Conservation (phyloP, 441 rosid genomes). For the Macaranga tanarius region DNA sequence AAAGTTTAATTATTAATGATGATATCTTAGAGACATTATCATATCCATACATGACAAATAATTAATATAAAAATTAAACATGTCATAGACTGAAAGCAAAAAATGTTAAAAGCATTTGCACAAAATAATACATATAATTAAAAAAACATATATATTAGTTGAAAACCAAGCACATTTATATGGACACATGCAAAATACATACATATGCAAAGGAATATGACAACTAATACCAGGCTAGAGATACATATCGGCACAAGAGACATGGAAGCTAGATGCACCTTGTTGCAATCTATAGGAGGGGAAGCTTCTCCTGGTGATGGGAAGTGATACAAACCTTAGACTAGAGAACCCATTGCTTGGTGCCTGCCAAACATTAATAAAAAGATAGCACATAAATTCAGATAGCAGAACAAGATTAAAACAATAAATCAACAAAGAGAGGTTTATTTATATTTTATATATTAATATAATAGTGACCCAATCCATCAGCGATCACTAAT, state of each 20-base stretch:
- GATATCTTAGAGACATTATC: too few relatives aligned
- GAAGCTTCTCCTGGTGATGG: conserved; percentile 31
- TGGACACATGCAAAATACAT: neutral
- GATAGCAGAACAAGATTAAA: neutral
- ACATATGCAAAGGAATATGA: neutral
- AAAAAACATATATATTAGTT: too few relatives aligned
- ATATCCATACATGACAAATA: too few relatives aligned
- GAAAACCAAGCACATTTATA: too few relatives aligned
- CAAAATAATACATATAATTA: too few relatives aligned
- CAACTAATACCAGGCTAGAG: neutral
- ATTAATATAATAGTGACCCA: too few relatives aligned
- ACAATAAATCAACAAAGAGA: neutral
- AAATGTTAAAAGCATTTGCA: too few relatives aligned
- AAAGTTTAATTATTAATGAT: too few relatives aligned
- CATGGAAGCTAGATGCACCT: conserved; percentile 34
- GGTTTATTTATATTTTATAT: neutral
- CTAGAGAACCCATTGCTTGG: conserved; percentile 33
- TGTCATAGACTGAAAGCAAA: too few relatives aligned
- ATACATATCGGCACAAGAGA: conserved; percentile 50
- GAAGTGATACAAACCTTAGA: conserved; percentile 40
- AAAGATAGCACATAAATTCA: neutral
- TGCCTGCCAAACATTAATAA: conserved; percentile 32
- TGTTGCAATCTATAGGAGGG: conserved; percentile 40
- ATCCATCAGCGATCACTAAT: too few relatives aligned
- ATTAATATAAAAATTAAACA: too few relatives aligned